Conservation (phyloP, 257 asterid species). For the Parsonsia alboflavescens region DNA sequence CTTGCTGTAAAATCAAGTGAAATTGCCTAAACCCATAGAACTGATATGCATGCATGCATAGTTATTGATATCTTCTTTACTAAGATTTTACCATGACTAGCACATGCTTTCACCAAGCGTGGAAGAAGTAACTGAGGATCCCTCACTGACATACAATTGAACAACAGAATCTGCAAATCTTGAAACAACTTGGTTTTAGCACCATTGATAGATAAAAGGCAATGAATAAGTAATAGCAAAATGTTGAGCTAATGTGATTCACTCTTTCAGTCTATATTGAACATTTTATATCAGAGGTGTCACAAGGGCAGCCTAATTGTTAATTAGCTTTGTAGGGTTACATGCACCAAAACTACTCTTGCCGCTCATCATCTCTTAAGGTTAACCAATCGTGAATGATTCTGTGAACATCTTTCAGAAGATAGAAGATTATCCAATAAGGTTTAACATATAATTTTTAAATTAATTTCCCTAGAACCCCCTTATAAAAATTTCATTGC, state of each 20-base stretch:
- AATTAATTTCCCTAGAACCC: neutral
- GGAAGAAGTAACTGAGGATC: constrained; percentile 94
- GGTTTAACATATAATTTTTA: neutral
- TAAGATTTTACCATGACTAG: constrained; percentile 64
- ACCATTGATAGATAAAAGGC: neutral
- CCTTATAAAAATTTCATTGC: neutral
- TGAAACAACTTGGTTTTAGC: neutral
- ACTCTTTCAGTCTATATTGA: neutral
- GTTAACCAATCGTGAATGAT: neutral
- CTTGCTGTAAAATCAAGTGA: neutral
- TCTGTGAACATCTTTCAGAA: neutral
- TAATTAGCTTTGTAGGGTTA: neutral
- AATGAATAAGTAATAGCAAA: neutral
- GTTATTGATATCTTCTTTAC: neutral
- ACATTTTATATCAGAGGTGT: neutral
- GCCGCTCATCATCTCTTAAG: neutral
- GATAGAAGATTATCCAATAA: neutral
- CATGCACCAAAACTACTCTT: neutral
- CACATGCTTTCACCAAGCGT: constrained; percentile 64
- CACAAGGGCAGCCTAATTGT: neutral
- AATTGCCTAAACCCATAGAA: neutral
- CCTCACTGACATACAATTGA: constrained; percentile 96
- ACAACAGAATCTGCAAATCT: constrained; percentile 81
- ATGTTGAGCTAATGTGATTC: neutral
- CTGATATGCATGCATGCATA: neutral